Base-by-base conservation (phyloP, 495 filamentous ascomycete genomes). In the Amphirosellinia nigrospora region DNA sequence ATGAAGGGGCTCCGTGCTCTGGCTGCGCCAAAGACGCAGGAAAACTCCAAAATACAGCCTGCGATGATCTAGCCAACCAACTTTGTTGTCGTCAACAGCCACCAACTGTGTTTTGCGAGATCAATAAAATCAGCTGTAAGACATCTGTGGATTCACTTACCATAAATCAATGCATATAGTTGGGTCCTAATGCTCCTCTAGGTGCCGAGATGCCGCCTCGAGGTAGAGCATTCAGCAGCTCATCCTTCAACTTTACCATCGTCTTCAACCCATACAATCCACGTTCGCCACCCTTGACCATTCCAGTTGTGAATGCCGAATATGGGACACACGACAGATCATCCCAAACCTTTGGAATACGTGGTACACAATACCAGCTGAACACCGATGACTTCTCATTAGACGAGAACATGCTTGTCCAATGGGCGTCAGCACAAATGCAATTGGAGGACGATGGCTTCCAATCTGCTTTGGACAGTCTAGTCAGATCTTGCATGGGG, bases 351-450 rank as follows among this genome's bases (percentile, higher is more conserved):
- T n/a, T 34, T 48, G 46, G 41, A 43, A 64, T 55, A 38, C 23
- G 68, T 64, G 56, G 48, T 46, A 56, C 60, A 32, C 48, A 64
- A 38, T 70, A 70, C 45, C 59, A 63, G 50, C 21, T 70, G 28
- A 41, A 53, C 45, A 63, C 48, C 8, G 48, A 64, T 2, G 26
- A 71, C 19, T 59, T 50, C 21, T 59, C 56, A 16, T 43, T 65
- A 6, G 61, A 66, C n/a, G 63, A 56, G 26, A 46, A 66, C n/a
- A 71, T 53, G 36, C 50, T 71, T 46, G 72, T 75, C 38, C 32
- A 68, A 7, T 78, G 76, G 76, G 76, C 76, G 30, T 76, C 76
- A 38, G 52, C 72, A 28, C 71, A 78, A 48, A 78, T 76, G 74
- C 43, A 62, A 48, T 60, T 50, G 60, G 71, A 72, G 52, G 72